A percentile compares a stretch with the other conserved stretches of the same genome.
Evolutionary conservation across 331 rosid species (phyloP).

Genomic region (Acacia pycnantha): DNA sequence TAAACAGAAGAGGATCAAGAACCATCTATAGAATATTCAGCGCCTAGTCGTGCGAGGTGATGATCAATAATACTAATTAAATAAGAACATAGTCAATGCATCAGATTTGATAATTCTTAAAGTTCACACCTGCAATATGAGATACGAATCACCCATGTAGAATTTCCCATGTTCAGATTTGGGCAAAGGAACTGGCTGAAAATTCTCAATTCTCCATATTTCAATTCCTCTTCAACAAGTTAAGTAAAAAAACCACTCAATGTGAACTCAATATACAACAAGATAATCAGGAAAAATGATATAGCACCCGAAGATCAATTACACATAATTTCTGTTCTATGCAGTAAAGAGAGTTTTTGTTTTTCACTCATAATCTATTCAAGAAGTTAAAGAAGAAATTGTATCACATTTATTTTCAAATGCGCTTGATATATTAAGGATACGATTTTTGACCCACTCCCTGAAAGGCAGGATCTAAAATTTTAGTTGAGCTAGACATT

Average conservation of each 20-base stretch:
- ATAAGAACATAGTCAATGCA: conserved; percentile 2
- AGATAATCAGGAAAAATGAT: conserved; percentile 2
- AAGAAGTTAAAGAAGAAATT: not conserved
- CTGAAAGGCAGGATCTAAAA: conserved; percentile 90
- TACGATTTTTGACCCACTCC: conserved; percentile 92
- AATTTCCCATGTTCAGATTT: conserved; percentile 87
- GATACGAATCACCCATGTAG: conserved; percentile 84
- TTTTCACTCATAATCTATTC: conserved; percentile 17
- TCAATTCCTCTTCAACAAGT: conserved; percentile 77
- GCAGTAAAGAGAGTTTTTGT: conserved; percentile 9
- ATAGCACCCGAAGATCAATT: conserved; percentile 13
- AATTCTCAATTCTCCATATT: conserved; percentile 95
- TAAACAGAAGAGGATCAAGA: conserved; percentile 2
- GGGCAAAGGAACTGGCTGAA: conserved; percentile 89
- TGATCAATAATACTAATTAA: not conserved
- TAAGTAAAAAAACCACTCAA: conserved; percentile 49
- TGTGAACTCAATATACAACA: conserved; percentile 18
- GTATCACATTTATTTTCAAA: conserved; percentile 19
- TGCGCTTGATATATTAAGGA: conserved; percentile 48
- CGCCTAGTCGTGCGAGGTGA: not conserved
- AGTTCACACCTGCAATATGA: conserved; percentile 61
- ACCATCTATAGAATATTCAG: conserved; percentile 12
- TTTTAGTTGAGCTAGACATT: conserved; percentile 78
- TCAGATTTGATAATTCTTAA: conserved; percentile 10
- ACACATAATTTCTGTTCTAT: conserved; percentile 5